Percentiles rank a stretch among this genome's conserved stretches.
Conservation (phyloP, 202 grass and related monocot species). For the Brachypodium distachyon region DNA sequence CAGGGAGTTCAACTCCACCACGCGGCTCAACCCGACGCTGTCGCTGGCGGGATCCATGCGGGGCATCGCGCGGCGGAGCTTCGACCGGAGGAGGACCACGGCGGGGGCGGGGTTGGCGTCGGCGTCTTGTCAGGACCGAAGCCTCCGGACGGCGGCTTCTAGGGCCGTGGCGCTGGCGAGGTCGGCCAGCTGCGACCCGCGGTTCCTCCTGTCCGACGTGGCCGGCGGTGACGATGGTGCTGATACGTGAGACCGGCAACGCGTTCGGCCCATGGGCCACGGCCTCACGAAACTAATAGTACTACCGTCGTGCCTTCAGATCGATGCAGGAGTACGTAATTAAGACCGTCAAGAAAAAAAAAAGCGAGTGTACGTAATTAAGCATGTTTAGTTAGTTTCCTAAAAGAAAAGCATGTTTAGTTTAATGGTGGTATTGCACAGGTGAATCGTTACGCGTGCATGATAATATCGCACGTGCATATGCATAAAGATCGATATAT, state of each 20-base stretch:
- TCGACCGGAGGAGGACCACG: slow-evolving; percentile 32
- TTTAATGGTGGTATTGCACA: too few species aligned
- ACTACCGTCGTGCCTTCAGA: too few species aligned
- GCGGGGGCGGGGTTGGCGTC: slow-evolving; percentile 32
- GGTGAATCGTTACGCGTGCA: too few species aligned
- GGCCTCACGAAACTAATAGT: too few species aligned
- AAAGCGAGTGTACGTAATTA: too few species aligned
- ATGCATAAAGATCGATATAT: too few species aligned
- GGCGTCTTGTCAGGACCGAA: slow-evolving; percentile 31
- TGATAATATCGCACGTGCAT: too few species aligned
- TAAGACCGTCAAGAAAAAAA: too few species aligned
- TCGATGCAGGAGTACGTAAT: too few species aligned
- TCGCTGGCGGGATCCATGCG: slow-evolving; percentile 73
- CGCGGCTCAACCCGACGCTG: slow-evolving; percentile 62
- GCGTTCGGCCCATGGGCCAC: neutral
- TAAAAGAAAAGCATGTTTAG: too few species aligned
- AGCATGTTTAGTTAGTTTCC: too few species aligned
- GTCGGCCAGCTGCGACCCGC: slow-evolving; percentile 49
- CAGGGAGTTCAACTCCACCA: slow-evolving; percentile 63
- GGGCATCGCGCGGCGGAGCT: slow-evolving; percentile 59
- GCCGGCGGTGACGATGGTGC: neutral
- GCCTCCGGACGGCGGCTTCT: neutral
- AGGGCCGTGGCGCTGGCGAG: slow-evolving; percentile 25
- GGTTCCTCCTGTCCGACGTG: slow-evolving; percentile 20
- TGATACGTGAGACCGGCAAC: too few species aligned